Conservation (phyloP, 2,329 filamentous ascomycete genomes). For the Penicillium psychrosexuale region DNA sequence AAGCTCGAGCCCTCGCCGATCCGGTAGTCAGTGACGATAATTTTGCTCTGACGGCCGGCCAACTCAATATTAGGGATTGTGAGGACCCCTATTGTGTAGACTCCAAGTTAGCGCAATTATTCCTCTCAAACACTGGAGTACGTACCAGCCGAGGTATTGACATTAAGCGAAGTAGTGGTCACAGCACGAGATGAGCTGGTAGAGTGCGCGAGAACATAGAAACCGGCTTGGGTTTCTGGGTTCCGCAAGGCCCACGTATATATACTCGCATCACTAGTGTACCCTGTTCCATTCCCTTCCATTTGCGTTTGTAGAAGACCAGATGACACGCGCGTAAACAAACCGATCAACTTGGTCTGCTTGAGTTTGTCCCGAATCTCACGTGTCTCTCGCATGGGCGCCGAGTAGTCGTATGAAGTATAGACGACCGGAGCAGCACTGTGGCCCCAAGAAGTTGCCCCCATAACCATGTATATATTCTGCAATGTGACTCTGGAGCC, state of each 20-base stretch:
- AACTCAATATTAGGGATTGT: conserved; percentile 47
- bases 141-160: conserved; percentile 48
- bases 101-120: conserved; percentile 13
- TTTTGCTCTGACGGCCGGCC: conserved; percentile 53
- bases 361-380: conserved; percentile 53
- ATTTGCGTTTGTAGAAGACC: conserved; percentile 54
- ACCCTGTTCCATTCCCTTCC: conserved; percentile 55
- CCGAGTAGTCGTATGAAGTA: conserved; percentile 46
- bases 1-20: conserved; percentile 47
- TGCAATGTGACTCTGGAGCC: conserved; percentile 50
- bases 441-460: conserved; percentile 58
- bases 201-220: conserved; percentile 51
- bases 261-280: conserved; percentile 41
- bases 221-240: conserved; percentile 49
- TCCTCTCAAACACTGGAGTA: conserved; percentile 23
- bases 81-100: conserved; percentile 16
- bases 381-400: conserved; percentile 54
- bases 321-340: conserved; percentile 53
- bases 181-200: conserved; percentile 46
- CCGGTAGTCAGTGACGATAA: conserved; percentile 53
- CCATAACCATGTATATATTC: conserved; percentile 53
- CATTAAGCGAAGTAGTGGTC: conserved; percentile 47
- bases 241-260: conserved; percentile 55
- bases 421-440: conserved; percentile 52
- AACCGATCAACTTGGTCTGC: conserved; percentile 54